phyloP scores from a whole-genome alignment of 139 green algal genomes.

The Limnomonas spitsbergensis region DNA sequence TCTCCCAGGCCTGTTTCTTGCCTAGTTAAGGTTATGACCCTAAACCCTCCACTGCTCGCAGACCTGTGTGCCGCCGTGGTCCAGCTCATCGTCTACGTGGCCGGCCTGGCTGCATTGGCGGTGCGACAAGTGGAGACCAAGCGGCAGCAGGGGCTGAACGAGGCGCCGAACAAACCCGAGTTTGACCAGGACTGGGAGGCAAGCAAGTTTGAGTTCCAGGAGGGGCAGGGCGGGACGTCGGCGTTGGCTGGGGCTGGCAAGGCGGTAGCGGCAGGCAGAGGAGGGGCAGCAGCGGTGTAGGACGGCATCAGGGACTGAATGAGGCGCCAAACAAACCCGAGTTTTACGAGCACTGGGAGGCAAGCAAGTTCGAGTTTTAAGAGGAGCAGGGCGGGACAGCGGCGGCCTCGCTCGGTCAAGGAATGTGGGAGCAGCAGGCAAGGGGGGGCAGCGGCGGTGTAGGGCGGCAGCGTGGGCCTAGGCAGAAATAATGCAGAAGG shows the following conservation, averaged over 20 bases:
- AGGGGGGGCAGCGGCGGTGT: too few relatives aligned
- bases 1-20: neutral
- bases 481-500: too few relatives aligned
- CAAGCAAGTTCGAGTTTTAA: conserved; percentile 34
- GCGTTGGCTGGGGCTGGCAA: neutral
- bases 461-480: too few relatives aligned
- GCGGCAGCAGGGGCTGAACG: conserved; percentile 29
- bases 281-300: too few relatives aligned
- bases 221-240: conserved; percentile 11
- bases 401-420: too few relatives aligned
- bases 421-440: too few relatives aligned
- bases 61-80: conserved; percentile 27
- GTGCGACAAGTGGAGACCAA: conserved; percentile 11
- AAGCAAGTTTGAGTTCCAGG: conserved; percentile 35
- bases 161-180: conserved; percentile 19
- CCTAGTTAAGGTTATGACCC: too few relatives aligned
- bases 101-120: conserved; percentile 15
- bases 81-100: conserved; percentile 17
- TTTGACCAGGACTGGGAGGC: conserved; percentile 42
- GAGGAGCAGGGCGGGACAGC: conserved; percentile 26
- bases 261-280: neutral
- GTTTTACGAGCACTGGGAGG: conserved; percentile 39
- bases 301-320: conserved; percentile 35
- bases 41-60: neutral
- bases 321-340: conserved; percentile 22